These are phyloP conservation scores for Pythium brassicae DNA, from an alignment of 352 stramenopile species.

Conservation along the genomic window DNA sequence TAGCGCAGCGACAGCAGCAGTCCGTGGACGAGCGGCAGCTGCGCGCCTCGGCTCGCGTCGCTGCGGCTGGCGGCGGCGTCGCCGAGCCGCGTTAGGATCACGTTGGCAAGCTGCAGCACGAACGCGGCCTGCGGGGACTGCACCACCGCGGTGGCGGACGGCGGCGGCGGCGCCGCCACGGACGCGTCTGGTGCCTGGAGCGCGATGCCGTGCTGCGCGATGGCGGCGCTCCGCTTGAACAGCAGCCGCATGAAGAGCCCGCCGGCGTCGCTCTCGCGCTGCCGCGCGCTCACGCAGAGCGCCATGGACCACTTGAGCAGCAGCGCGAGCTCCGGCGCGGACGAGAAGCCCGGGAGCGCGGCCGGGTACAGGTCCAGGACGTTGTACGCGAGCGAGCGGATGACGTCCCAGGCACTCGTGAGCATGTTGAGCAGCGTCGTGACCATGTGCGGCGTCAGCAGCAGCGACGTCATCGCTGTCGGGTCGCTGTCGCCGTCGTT, in stretches of 20 bases:
- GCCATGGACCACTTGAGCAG: conserved; percentile 70
- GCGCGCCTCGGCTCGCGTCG: conserved; percentile 36
- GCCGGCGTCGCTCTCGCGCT: conserved; percentile 83
- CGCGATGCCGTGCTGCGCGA: conserved; percentile 32
- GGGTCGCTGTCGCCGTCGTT: not conserved
- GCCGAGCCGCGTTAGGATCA: conserved; percentile 41
- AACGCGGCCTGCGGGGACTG: conserved; percentile 34
- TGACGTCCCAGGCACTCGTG: conserved; percentile 74
- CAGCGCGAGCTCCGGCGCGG: conserved; percentile 25
- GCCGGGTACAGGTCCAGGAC: conserved; percentile 69
- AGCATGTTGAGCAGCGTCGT: conserved; percentile 74
- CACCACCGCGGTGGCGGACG: not conserved
- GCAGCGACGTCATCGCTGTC: conserved; percentile 10
- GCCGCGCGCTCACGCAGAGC: conserved; percentile 64
- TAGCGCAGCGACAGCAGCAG: conserved; percentile 74
- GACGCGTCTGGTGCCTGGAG: conserved; percentile 12
- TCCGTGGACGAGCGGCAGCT: conserved; percentile 71
- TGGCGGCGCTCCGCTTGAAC: conserved; percentile 53
- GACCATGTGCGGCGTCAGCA: conserved; percentile 60
- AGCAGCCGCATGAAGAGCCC: conserved; percentile 82
- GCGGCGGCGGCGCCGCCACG: not conserved
- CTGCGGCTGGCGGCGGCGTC: conserved; percentile 23
- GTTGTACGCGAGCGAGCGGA: conserved; percentile 60
- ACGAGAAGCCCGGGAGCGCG: conserved; percentile 57
- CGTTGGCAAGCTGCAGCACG: conserved; percentile 48